Percentiles rank a stretch among this genome's conserved stretches.
These are phyloP conservation scores for Neurospora pannonica DNA, from an alignment of 495 filamentous ascomycete genomes.

Conservation along the genomic window DNA sequence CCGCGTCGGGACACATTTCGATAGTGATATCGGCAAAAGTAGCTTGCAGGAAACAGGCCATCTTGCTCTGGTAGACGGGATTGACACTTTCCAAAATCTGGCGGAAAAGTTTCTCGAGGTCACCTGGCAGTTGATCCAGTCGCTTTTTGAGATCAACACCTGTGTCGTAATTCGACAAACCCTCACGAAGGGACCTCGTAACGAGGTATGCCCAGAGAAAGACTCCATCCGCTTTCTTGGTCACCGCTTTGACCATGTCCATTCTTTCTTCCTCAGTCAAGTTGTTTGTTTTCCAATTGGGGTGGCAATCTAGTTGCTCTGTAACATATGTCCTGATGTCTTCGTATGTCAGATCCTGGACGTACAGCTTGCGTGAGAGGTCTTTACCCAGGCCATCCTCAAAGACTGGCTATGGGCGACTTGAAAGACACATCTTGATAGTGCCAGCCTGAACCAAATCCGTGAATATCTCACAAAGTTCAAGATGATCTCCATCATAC, in stretches of 20 bases:
- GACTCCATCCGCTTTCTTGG: slow-evolving; percentile 27
- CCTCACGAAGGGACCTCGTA: slow-evolving; percentile 6
- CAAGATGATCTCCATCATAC: slow-evolving; percentile 10
- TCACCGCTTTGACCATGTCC: slow-evolving; percentile 17
- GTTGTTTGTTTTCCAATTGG: slow-evolving; percentile 3
- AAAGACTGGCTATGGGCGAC: slow-evolving; percentile 40
- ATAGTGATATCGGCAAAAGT: background rate
- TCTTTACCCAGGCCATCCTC: slow-evolving; percentile 24
- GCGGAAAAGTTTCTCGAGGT: background rate
- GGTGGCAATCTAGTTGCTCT: slow-evolving; percentile 6
- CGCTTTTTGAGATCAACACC: slow-evolving; percentile 3
- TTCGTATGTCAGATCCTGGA: slow-evolving; percentile 16
- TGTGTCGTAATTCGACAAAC: slow-evolving; percentile 16
- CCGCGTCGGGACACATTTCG: background rate
- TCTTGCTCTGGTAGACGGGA: background rate
- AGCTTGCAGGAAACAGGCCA: background rate
- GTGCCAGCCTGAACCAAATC: slow-evolving; percentile 4
- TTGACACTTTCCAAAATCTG: background rate
- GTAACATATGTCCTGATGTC: slow-evolving; percentile 24
- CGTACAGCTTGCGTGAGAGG: slow-evolving; percentile 1
- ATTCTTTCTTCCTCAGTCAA: background rate
- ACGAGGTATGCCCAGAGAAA: slow-evolving; percentile 35
- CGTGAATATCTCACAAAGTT: slow-evolving; percentile 1
- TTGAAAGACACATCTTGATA: slow-evolving; percentile 42
- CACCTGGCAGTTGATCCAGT: background rate